Evolutionary conservation across 2,329 filamentous ascomycete genomes (phyloP).

Genomic region (Rachicladosporium sp.): DNA sequence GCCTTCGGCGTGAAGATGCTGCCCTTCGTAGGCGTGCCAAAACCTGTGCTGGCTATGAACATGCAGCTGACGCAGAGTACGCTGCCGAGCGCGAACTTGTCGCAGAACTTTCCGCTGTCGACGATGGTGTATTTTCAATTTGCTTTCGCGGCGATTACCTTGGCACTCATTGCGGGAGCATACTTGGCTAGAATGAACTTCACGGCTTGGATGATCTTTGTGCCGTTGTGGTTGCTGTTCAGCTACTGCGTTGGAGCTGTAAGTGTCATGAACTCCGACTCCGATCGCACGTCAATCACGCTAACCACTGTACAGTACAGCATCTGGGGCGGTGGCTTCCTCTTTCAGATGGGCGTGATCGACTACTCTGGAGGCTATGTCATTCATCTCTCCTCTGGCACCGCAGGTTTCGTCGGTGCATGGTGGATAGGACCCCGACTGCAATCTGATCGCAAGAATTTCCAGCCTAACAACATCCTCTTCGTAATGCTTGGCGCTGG

Average conservation of each 20-base stretch:
- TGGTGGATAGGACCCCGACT: conserved; percentile 38
- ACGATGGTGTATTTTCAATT: conserved; percentile 45
- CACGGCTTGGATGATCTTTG: conserved; percentile 40
- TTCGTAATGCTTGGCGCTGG: conserved; percentile 36
- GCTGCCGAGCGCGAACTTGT: conserved; percentile 31
- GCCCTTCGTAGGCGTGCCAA: conserved; percentile 37
- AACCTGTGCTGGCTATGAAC: conserved; percentile 34
- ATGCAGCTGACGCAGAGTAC: conserved; percentile 31
- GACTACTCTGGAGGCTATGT: conserved; percentile 43
- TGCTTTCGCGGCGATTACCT: conserved; percentile 40
- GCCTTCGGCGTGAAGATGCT: conserved; percentile 39
- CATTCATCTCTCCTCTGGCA: conserved; percentile 42
- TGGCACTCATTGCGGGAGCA: conserved; percentile 36
- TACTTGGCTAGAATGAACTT: conserved; percentile 40
- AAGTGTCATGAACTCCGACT: too few species aligned
- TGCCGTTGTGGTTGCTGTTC: conserved; percentile 40
- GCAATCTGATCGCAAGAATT: conserved; percentile 32
- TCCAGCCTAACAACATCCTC: conserved; percentile 37
- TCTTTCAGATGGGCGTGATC: conserved; percentile 35
- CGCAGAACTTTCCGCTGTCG: conserved; percentile 32
- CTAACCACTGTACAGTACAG: conserved; percentile 18
- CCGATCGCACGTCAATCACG: too few species aligned
- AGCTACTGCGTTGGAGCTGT: conserved; percentile 31
- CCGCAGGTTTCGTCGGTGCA: conserved; percentile 36
- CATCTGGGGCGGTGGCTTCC: conserved; percentile 36